Percentiles rank a stretch among this genome's conserved stretches.
phyloP scores from a whole-genome alignment of 164 flowering plant genomes.

The Amborella trichopoda region DNA sequence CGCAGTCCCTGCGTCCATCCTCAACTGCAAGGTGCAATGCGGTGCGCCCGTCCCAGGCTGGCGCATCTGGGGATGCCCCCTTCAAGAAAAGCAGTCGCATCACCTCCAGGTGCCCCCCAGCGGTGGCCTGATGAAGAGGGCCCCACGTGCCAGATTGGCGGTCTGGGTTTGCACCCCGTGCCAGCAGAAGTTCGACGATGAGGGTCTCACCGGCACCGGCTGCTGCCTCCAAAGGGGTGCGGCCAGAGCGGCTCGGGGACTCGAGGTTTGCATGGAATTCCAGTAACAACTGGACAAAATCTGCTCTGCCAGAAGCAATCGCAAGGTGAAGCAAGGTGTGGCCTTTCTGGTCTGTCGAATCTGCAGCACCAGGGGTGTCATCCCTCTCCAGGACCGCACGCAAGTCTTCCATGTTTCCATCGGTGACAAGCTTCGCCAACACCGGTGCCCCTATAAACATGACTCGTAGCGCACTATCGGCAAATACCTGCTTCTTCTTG shows the following conservation, averaged over 20 bases:
- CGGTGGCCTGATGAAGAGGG: constrained; percentile 49
- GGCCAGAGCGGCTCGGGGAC: constrained; percentile 32
- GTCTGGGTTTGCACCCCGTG: constrained; percentile 34
- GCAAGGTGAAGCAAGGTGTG: constrained; percentile 58
- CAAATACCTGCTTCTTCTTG: constrained; percentile 59
- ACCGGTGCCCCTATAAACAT: constrained; percentile 55
- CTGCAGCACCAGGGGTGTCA: constrained; percentile 39
- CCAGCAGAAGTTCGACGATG: constrained; percentile 63
- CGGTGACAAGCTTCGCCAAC: constrained; percentile 29
- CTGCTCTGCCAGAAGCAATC: constrained; percentile 39
- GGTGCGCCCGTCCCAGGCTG: constrained; percentile 43
- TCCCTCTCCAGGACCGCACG: constrained; percentile 55
- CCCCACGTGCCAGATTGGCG: constrained; percentile 28
- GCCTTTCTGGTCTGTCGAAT: constrained; percentile 42
- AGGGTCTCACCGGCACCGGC: constrained; percentile 39
- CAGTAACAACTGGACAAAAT: constrained; percentile 51
- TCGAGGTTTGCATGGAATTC: constrained; percentile 52
- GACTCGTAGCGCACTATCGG: constrained; percentile 50
- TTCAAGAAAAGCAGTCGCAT: constrained; percentile 45
- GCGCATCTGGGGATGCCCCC: constrained; percentile 34
- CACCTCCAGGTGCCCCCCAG: constrained; percentile 46
- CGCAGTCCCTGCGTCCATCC: constrained; percentile 47
- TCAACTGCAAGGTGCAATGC: constrained; percentile 54
- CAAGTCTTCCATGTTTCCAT: constrained; percentile 51
- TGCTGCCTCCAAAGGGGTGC: constrained; percentile 52